Base-by-base conservation (phyloP, 768 basidiomycete genomes). In the Boletus fagicola region DNA sequence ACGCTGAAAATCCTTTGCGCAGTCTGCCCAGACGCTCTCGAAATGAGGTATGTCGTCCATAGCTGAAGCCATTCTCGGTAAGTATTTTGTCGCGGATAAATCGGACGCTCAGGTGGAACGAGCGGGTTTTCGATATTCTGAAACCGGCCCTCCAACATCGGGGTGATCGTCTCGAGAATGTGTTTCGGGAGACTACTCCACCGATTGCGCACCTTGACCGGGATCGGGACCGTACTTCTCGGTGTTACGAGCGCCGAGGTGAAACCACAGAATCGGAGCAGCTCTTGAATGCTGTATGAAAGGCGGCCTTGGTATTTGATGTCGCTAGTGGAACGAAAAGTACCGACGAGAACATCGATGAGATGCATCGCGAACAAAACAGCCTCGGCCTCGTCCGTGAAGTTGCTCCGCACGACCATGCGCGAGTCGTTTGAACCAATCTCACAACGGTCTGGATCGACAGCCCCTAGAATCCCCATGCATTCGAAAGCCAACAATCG, bases 21-120 rank as follows among this genome's bases (percentile, higher is more conserved):
- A 50, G 75, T 78, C 3, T 62, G 60, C 20, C 84, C 84, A 2
- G 83, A 79, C 8, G 82, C 84, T 54, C 77, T 81, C 12, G 81
- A 78, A 53, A 98, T 90, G 36, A 99, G 81, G 69, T 92, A 80
- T 11, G 81, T 77, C 2, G 93, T 86, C 94, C 95, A 98, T 0
- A 82, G 69, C 62, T 96, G 94, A 35, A 98, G 82, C 97, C 97
- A 99, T 71, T 98, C 95, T 42, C 95, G 85, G 72, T 98, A 99
- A 0, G 93, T 96, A n/a, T 57, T 65, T 55, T 86, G 80, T 5
- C 74, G 74, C 1, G 83, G 80, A 73, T 98, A 99, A 54, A 98
- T 85, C 3, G 96, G 95, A 61, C 87, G 83, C 49, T 77, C 71
- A 20, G 77, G 68, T 3, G 75, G 62, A 12, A 75, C 75, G 2